phyloP scores from a whole-genome alignment of 2,329 filamentous ascomycete genomes.

The Coleophoma eucalyptorum region DNA sequence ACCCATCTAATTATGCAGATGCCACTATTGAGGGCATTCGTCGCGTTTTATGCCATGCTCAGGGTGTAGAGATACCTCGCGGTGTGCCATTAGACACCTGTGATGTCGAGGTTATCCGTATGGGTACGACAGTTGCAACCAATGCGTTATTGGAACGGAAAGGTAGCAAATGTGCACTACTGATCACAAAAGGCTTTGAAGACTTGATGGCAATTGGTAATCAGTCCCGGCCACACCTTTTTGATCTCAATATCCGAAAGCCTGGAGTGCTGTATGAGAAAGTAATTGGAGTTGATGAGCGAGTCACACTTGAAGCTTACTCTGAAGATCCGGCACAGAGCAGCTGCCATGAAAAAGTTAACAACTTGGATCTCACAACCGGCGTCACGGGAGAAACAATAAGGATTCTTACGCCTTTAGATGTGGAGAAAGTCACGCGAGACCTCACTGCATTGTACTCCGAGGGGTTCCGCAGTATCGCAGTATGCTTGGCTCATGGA shows the following conservation, averaged over 20 bases:
- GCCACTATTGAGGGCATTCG: constrained; percentile 65
- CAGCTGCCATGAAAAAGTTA: constrained; percentile 57
- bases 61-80: constrained; percentile 53
- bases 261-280: constrained; percentile 47
- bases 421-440: neutral
- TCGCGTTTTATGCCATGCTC: constrained; percentile 56
- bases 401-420: constrained; percentile 11
- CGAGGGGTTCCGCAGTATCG: constrained; percentile 56
- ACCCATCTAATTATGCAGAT: constrained; percentile 63
- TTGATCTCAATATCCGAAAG: constrained; percentile 32
- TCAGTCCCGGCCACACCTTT: constrained; percentile 66
- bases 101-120: constrained; percentile 59
- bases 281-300: constrained; percentile 66
- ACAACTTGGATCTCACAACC: constrained; percentile 9
- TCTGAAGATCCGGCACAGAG: constrained; percentile 70
- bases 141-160: constrained; percentile 70
- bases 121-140: constrained; percentile 73
- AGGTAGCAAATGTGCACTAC: constrained; percentile 66
- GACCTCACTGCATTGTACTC: constrained; percentile 55
- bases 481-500: constrained; percentile 64
- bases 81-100: constrained; percentile 60
- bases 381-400: constrained; percentile 16
- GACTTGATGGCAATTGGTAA: constrained; percentile 69
- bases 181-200: constrained; percentile 68
- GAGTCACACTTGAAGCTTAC: constrained; percentile 68